Base-by-base conservation (phyloP, 257 asterid genomes). In the Fraxinus anomala region DNA sequence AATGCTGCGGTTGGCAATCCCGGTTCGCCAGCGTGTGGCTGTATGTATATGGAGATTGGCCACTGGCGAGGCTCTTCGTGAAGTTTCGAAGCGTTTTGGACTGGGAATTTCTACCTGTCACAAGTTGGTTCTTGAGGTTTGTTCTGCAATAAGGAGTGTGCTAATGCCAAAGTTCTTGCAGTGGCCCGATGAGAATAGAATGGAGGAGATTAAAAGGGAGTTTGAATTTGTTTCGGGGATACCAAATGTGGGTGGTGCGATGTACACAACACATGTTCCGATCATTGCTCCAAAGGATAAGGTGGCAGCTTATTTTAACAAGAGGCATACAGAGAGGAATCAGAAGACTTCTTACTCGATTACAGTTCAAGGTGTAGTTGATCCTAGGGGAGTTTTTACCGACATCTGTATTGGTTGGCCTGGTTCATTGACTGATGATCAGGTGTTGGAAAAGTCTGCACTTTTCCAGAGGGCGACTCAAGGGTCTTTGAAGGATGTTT, bases 181-280 rank as follows among this genome's bases (percentile, higher is more conserved):
- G 17, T 71, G 75, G 75, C 56, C 75, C 2, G 75, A 71, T 10
- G 75, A 71, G 7, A 37, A 8, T 21, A 37, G n/a, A 19, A 6
- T 71, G 59, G 39, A 71, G 30, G 56, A 40, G 36, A n/a, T 37
- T 23, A 71, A 71, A 49, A 5, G 21, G 23, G 9, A 39, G 24
- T 71, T 71, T 23, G 75, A 71, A 71, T 71, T 40, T 16, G 56
- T 8, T n/a, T 71, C 75, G 61, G 75, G 75, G 47, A 71, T 71
- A 6, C 61, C 75, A 37, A 71, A 21, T 23, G 59, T 71, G 61
- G 56, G 75, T 2, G 61, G 75, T 7, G 39, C 75, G 1, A 39
- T 71, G 19, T 71, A 71, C 59, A 71, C 61, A 1, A 71, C 75
- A 2, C 75, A 71, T 21, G 26, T 71, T 40, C 61, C 75, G 11